These are phyloP conservation scores for Hansenula lynferdii DNA, from an alignment of 1,139 yeast genomes.

Conservation along the genomic window DNA sequence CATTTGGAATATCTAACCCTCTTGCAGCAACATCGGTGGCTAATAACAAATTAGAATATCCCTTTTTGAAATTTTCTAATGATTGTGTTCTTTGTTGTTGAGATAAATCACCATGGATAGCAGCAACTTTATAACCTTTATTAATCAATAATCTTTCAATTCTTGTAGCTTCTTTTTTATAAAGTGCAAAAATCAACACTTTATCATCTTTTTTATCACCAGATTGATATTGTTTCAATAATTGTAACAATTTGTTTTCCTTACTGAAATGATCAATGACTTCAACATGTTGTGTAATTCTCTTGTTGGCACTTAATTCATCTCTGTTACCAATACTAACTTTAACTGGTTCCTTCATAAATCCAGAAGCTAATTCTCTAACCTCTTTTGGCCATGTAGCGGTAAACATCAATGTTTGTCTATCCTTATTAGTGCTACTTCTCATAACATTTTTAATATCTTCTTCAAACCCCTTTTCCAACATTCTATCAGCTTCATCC, in stretches of 20 bases:
- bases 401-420: conserved; percentile 97
- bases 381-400: conserved; percentile 99
- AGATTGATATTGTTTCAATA: conserved; percentile 71
- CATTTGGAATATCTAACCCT: conserved; percentile 97
- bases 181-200: conserved; percentile 85
- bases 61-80: conserved; percentile 77
- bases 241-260: conserved; percentile 67
- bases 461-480: conserved; percentile 95
- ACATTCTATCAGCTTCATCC: conserved; percentile 99
- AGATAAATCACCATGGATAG: conserved; percentile 92
- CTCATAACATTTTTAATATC: conserved; percentile 87
- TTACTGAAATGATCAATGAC: conserved; percentile 82
- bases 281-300: conserved; percentile 91
- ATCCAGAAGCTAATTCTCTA: conserved; percentile 83
- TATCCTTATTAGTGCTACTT: conserved; percentile 77
- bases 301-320: conserved; percentile 88
- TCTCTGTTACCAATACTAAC: conserved; percentile 93
- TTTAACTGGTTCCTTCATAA: conserved; percentile 80
- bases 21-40: conserved; percentile 99
- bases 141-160: conserved; percentile 72
- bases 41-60: conserved; percentile 67
- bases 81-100: conserved; percentile 93
- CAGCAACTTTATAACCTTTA: conserved; percentile 79
- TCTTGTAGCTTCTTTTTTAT: conserved; percentile 94
- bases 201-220: conserved; percentile 67